Evolutionary conservation across 495 filamentous ascomycete species (phyloP).

Genomic region (Daldinia decipiens): DNA sequence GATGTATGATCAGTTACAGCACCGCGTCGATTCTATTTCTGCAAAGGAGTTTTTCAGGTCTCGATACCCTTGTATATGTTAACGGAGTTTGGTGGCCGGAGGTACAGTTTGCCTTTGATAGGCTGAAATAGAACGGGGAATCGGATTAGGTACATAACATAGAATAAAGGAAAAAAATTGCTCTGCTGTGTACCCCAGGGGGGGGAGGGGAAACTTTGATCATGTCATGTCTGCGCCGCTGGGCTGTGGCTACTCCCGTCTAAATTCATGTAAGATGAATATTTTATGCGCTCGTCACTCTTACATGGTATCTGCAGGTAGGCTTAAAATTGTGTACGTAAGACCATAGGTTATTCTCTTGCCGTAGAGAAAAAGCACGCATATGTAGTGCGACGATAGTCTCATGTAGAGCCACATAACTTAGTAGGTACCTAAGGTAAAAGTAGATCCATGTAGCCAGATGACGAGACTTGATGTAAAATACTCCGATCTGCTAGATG

Average conservation of each 20-base stretch:
- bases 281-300: neutral
- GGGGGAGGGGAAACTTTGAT: neutral
- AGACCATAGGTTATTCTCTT: too few relatives aligned
- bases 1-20: conserved; percentile 22
- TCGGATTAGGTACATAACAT: neutral
- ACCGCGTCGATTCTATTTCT: conserved; percentile 6
- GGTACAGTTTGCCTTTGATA: conserved; percentile 8
- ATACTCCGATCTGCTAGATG: neutral
- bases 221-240: conserved; percentile 1
- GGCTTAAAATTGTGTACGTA: too few relatives aligned
- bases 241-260: neutral
- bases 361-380: too few relatives aligned
- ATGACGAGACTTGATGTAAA: too few relatives aligned
- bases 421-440: neutral
- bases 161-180: neutral
- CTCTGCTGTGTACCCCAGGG: neutral
- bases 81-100: conserved; percentile 7
- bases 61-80: conserved; percentile 40
- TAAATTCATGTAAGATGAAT: neutral
- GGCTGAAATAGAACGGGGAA: neutral
- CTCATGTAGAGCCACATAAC: too few relatives aligned
- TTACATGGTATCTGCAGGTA: too few relatives aligned
- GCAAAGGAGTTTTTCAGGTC: conserved; percentile 6
- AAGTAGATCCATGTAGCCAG: too few relatives aligned
- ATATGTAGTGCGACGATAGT: too few relatives aligned